Evolutionary conservation across 345 rosid genomes (phyloP), one percentile per base, ranked within the genome.

Genomic region (Arabis hirsuta): DNA sequence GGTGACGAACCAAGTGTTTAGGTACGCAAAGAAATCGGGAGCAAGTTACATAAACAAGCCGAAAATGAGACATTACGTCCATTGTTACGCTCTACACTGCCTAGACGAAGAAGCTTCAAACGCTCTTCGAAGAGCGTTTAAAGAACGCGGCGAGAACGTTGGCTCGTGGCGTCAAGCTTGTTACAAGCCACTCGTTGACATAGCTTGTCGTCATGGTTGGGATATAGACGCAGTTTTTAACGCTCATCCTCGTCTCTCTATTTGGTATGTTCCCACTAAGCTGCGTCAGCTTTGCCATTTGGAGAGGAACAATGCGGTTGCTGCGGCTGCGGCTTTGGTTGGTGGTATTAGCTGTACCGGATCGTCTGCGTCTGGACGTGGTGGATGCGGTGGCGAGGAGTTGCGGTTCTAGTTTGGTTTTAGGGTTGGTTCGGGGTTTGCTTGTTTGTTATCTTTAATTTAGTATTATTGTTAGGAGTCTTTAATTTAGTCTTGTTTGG

Each of bases 81-180:
- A 95, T 10, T 95, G 99, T 85, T 95, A 95, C 53, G 98, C 99
- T 2, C 81, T 95, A 11, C 99, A 95, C 58, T 91, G 98, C 64
- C 84, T 95, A 3, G 99, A 95, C 76, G 92, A 90, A 87, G 90
- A 87, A 2, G 87, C 86, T 0, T 95, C 99, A 1, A 86, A 95
- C 62, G 85, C 87, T 5, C 80, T 95, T 34, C 75, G 99, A 77
- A 78, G 87, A 62, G 84, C 81, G 32, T 91, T 84, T 80, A 95
- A 91, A 85, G 96, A 95, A 76, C 86, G 97, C 54, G 96, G 99
- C 7, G 98, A 91, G 76, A 91, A 91, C 70, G 96, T 91, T 7
- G 99, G 99, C 12, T 92, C 98, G 0, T 95, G 99, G 99, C 81
- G 98, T 72, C 99, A 95, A 65, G 98, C 96, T 3, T 95, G 98